Evolutionary conservation across 108 stramenopile genomes (phyloP), one percentile per base, ranked within the genome.

Genomic region (Cyclotella choctawhatcheeana): DNA sequence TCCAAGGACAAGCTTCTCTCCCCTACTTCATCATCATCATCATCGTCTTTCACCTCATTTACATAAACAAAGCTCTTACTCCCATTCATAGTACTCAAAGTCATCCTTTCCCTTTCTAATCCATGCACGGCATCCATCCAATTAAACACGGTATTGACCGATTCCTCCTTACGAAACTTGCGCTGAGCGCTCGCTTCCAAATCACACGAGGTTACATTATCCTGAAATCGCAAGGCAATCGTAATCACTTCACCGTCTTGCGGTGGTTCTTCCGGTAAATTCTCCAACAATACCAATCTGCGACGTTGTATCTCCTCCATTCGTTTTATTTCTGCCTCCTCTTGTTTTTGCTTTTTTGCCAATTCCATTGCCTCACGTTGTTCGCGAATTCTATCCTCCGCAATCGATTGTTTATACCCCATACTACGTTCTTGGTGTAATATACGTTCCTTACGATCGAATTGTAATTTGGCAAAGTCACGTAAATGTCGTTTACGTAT

Each of bases 61-160:
- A 72, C 82, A 82, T 85, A 94, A 21, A 44, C 58, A 85, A 90
- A 92, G 21, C 72, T 82, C 59, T 72, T 74, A 29, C 79, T 66
- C 17, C 90, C 93, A 61, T 91, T 92, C 88, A 92, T 81, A 0
- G 89, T 89, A 8, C 82, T 90, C 58, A 94, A 64, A 5, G 73
- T 60, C 12, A 94, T 74, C 43, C 61, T 90, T 69, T 94, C 93
- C 16, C 93, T 75, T 65, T 92, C 93, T 51, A 89, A 66, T 37
- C 86, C 81, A 69, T 76, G 84, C 61, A 77, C 71, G 2, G 75
- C 90, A 71, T 94, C 93, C 13, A 92, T 87, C 93, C 93, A 94
- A 64, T 94, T 86, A 53, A 91, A 90, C 8, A 94, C 64, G 30
- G 75, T 76, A 50, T 65, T 76, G 62, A 94, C 50, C n/a, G 64